Percentiles rank a stretch among this genome's conserved stretches.
These are phyloP conservation scores for Cordyceps javanica DNA, from an alignment of 2,329 filamentous ascomycete species.

Conservation along the genomic window DNA sequence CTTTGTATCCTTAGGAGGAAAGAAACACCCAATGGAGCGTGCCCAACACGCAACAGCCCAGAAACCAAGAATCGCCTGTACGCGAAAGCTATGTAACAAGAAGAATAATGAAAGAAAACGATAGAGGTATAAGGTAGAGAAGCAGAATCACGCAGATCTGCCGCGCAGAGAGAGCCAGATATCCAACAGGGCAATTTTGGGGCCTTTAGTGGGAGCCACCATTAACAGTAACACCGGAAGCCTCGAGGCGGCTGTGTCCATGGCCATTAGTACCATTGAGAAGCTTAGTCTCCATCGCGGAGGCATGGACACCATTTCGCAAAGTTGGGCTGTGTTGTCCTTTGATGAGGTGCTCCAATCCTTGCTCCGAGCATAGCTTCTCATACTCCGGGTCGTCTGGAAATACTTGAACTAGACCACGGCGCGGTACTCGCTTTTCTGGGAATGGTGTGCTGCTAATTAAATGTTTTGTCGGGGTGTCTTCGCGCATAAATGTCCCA, in stretches of 20 bases:
- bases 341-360: slow-evolving; percentile 47
- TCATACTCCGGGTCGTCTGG: slow-evolving; percentile 53
- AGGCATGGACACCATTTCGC: slow-evolving; percentile 42
- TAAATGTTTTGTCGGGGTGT: slow-evolving; percentile 38
- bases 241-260: slow-evolving; percentile 17
- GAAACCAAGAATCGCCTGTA: not conserved
- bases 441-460: slow-evolving; percentile 50
- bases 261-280: slow-evolving; percentile 14
- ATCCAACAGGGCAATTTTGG: not conserved
- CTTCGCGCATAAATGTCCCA: slow-evolving; percentile 47
- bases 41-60: slow-evolving; percentile 13
- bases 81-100: slow-evolving; percentile 6
- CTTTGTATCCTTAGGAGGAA: not conserved
- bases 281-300: slow-evolving; percentile 33
- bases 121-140: not conserved
- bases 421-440: slow-evolving; percentile 48
- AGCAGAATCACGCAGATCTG: not conserved
- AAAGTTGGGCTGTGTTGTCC: slow-evolving; percentile 38
- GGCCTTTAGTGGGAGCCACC: slow-evolving; percentile 17
- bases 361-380: slow-evolving; percentile 49
- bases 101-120: not conserved
- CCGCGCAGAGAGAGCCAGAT: not conserved
- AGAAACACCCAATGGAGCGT: slow-evolving; percentile 8
- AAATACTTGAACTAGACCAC: slow-evolving; percentile 45
- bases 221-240: slow-evolving; percentile 23